phyloP scores from a whole-genome alignment of 768 basidiomycete species.

The Porphyrellus cyaneotinctus region DNA sequence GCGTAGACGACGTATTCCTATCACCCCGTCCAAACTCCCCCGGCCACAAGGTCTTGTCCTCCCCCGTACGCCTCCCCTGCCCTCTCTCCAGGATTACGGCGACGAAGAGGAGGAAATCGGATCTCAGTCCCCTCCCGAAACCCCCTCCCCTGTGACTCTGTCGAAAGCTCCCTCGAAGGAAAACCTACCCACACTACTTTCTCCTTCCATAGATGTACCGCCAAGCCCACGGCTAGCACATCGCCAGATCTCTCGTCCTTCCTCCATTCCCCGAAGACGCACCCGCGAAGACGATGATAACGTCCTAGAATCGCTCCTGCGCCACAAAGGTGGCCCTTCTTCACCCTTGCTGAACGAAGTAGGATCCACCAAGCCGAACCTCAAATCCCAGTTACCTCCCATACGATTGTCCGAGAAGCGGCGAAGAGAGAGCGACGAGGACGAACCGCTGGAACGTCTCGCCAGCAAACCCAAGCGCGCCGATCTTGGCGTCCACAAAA shows the following conservation, averaged over 20 bases:
- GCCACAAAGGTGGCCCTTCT: slow-evolving; percentile 32
- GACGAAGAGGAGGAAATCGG: slow-evolving; percentile 55
- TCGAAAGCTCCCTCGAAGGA: slow-evolving; percentile 15
- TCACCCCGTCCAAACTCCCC: slow-evolving; percentile 45
- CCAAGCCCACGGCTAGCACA: slow-evolving; percentile 38
- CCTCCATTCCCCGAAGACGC: slow-evolving; percentile 45
- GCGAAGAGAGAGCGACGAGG: slow-evolving; percentile 64
- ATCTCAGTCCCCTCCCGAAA: slow-evolving; percentile 14
- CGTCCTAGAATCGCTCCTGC: slow-evolving; percentile 53
- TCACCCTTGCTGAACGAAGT: slow-evolving; percentile 34
- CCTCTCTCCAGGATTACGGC: slow-evolving; percentile 70
- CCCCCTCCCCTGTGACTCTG: slow-evolving; percentile 6
- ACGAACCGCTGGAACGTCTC: slow-evolving; percentile 60
- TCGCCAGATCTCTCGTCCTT: slow-evolving; percentile 35
- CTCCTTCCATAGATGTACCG: slow-evolving; percentile 33
- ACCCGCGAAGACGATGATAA: slow-evolving; percentile 49
- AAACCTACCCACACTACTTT: slow-evolving; percentile 24
- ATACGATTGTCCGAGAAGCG: slow-evolving; percentile 67
- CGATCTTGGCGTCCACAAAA: slow-evolving; percentile 48
- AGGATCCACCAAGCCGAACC: slow-evolving; percentile 27
- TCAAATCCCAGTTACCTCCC: slow-evolving; percentile 35
- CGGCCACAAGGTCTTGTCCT: slow-evolving; percentile 38
- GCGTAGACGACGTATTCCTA: slow-evolving; percentile 52
- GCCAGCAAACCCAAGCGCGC: slow-evolving; percentile 54
- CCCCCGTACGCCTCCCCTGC: slow-evolving; percentile 51